A percentile compares a stretch with the other conserved stretches of the same genome.
Conservation (phyloP, 139 green algal species). For the Zygnema cylindricum region DNA sequence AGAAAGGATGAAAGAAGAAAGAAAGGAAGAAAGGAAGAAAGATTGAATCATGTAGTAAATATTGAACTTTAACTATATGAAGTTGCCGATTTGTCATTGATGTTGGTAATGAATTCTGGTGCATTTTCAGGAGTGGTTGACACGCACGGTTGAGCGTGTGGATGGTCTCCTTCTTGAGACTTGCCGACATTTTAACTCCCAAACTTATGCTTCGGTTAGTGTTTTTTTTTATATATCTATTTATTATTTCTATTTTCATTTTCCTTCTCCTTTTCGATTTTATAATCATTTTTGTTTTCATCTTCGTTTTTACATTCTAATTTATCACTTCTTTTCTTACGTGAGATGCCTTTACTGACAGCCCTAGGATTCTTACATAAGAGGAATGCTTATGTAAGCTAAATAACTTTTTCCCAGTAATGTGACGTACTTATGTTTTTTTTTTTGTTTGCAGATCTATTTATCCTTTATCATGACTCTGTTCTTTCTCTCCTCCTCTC, state of each 20-base stretch:
- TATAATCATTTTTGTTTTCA: no score
- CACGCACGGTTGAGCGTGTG: constrained; percentile 29
- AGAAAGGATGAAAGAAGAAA: not conserved
- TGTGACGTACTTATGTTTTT: no score
- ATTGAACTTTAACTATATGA: not conserved
- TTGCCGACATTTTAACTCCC: constrained; percentile 38
- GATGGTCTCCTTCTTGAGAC: constrained; percentile 18
- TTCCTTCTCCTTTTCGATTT: not conserved
- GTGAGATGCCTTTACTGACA: not conserved
- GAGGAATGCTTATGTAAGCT: no score
- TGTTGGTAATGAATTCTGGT: not conserved
- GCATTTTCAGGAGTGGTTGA: constrained; percentile 43
- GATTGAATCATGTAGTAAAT: no score
- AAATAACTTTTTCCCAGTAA: no score
- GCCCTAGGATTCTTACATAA: no score
- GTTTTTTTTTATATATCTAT: not conserved
- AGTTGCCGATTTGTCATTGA: not conserved
- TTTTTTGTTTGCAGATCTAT: no score
- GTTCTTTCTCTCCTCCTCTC: no score
- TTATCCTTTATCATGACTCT: no score
- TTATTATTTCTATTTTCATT: not conserved
- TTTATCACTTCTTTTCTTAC: not conserved
- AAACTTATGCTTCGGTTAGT: constrained; percentile 42
- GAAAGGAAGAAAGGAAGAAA: not conserved
- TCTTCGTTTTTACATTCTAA: no score